Conservation (phyloP, 208 protist species). For the Zelonia costaricensis region DNA sequence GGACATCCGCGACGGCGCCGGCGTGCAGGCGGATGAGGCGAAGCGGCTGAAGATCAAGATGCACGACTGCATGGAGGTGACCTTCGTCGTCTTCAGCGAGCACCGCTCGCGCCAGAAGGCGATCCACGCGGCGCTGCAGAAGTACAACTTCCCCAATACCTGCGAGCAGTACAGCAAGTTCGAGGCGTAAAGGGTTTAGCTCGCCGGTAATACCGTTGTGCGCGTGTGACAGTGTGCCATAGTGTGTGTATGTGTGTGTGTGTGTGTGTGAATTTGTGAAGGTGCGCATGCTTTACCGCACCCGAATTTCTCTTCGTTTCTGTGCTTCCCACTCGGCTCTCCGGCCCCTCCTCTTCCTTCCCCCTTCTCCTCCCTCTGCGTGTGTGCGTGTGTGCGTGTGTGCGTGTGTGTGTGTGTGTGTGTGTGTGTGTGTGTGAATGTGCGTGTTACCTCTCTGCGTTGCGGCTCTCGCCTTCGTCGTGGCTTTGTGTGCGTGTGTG, state of each 20-base stretch:
- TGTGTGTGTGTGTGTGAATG: neutral
- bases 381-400: neutral
- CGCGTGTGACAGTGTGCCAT: neutral
- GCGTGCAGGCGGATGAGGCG: conserved; percentile 30
- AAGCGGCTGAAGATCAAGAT: conserved; percentile 36
- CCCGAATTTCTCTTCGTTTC: neutral
- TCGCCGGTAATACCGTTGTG: neutral
- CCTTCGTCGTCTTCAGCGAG: conserved; percentile 40
- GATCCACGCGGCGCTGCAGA: conserved; percentile 41
- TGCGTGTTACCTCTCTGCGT: neutral
- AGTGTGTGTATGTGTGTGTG: neutral
- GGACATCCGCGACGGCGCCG: conserved; percentile 36
- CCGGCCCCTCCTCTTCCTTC: neutral
- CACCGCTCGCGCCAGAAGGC: conserved; percentile 22
- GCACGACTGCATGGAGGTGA: conserved; percentile 40
- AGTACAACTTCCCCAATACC: conserved; percentile 43
- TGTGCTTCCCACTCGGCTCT: neutral
- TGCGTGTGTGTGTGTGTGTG: neutral
- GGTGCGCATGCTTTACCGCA: neutral
- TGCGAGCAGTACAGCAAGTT: conserved; percentile 31
- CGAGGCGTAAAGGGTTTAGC: neutral
- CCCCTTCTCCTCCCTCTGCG: neutral
- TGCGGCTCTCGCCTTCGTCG: neutral
- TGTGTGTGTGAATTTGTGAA: neutral
- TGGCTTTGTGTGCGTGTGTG: neutral